Evolutionary conservation across 202 grass and related monocot species (phyloP).

Genomic region (Panicum virgatum): DNA sequence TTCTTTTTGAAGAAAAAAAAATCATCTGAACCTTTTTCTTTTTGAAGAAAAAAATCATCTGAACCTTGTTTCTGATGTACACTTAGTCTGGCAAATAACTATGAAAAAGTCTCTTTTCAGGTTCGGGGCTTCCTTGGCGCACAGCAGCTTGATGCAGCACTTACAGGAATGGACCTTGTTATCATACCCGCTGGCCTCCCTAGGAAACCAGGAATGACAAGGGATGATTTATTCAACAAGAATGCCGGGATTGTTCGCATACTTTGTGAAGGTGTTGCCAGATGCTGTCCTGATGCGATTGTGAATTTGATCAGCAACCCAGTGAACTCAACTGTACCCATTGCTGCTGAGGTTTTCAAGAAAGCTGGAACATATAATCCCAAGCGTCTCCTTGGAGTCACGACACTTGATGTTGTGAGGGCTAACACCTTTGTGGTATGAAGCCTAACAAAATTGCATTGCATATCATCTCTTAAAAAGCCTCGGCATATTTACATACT

Average conservation of each 20-base stretch:
- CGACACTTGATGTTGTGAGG: constrained; percentile 85
- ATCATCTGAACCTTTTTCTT: not conserved
- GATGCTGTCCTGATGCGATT: constrained; percentile 74
- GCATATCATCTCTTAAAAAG: not conserved
- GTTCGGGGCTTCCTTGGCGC: constrained; percentile 75
- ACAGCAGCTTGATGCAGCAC: constrained; percentile 76
- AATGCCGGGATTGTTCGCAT: constrained; percentile 89
- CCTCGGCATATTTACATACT: not conserved
- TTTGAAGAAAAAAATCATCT: not conserved
- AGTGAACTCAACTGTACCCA: constrained; percentile 94
- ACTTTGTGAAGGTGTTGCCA: constrained; percentile 73
- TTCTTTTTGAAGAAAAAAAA: no score
- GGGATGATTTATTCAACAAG: constrained; percentile 96
- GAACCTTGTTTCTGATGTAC: not conserved
- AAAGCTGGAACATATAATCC: constrained; percentile 80
- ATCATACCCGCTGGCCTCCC: constrained; percentile 92
- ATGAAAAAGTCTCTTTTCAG: constrained; percentile 30
- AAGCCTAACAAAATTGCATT: not conserved
- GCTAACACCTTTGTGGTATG: constrained; percentile 96
- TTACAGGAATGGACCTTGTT: constrained; percentile 92
- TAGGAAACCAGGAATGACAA: constrained; percentile 98
- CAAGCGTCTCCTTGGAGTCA: constrained; percentile 83
- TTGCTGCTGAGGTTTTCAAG: constrained; percentile 96
- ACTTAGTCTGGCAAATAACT: not conserved
- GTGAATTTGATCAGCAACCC: constrained; percentile 98